Percentiles rank a stretch among this genome's conserved stretches.
These are phyloP conservation scores for Coemansia nantahalensis DNA, from an alignment of 192 early-diverging fungal species.

Conservation along the genomic window DNA sequence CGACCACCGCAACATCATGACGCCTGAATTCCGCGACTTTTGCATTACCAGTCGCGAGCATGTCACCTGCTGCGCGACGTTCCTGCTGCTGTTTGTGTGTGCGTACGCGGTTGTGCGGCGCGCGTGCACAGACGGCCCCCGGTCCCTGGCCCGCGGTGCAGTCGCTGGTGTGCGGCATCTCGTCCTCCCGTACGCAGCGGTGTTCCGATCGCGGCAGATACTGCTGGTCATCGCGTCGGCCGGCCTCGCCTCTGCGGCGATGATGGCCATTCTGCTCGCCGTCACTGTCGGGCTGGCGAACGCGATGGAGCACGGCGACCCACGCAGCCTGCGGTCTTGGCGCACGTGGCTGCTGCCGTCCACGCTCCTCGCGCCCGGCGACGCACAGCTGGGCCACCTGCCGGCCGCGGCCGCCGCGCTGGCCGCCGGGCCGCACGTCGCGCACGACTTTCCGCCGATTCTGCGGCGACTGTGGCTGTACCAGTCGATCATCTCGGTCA, in stretches of 20 bases:
- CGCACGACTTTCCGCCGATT: constrained; percentile 47
- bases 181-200: constrained; percentile 27
- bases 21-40: constrained; percentile 44
- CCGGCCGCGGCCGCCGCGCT: neutral
- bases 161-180: constrained; percentile 21
- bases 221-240: constrained; percentile 23
- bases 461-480: constrained; percentile 48
- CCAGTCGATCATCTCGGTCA: constrained; percentile 36
- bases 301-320: constrained; percentile 45
- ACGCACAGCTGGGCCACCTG: neutral
- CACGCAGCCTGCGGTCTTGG: constrained; percentile 23
- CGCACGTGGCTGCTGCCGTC: constrained; percentile 47
- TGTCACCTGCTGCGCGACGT: constrained; percentile 29
- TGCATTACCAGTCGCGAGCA: constrained; percentile 46
- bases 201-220: constrained; percentile 42
- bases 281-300: constrained; percentile 43
- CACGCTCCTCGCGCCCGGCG: constrained; percentile 34
- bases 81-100: constrained; percentile 29
- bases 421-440: constrained; percentile 21
- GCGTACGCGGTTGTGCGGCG: constrained; percentile 32
- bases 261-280: constrained; percentile 26
- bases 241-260: constrained; percentile 38
- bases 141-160: neutral
- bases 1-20: constrained; percentile 52
- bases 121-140: constrained; percentile 13